Percentiles rank a stretch among this genome's conserved stretches.
These are phyloP conservation scores for Geotrichum europaeum DNA, from an alignment of 1,139 yeast genomes.

Conservation along the genomic window DNA sequence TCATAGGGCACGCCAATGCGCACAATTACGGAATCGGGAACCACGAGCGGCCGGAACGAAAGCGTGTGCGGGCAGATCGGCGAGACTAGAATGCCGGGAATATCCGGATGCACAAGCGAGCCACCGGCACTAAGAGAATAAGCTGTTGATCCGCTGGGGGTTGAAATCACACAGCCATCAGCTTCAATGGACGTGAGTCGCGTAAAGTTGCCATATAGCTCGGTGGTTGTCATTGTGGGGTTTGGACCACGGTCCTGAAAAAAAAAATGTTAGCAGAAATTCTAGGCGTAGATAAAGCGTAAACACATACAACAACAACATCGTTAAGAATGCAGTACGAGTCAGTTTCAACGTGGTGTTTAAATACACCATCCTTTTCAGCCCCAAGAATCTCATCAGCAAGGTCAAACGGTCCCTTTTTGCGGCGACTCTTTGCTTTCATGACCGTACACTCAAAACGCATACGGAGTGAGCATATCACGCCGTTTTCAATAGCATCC, in stretches of 20 bases:
- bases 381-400: conserved; percentile 33
- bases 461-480: conserved; percentile 65
- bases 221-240: conserved; percentile 71
- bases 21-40: conserved; percentile 65
- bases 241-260: conserved; percentile 68
- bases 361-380: conserved; percentile 24
- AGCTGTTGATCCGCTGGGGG: conserved; percentile 92
- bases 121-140: conserved; percentile 86
- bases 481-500: conserved; percentile 52
- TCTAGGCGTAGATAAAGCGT: not conserved
- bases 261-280: not conserved
- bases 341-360: conserved; percentile 34
- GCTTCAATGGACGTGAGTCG: conserved; percentile 79
- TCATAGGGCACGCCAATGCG: conserved; percentile 62
- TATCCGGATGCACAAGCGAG: conserved; percentile 78
- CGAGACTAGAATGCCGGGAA: conserved; percentile 71
- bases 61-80: conserved; percentile 85
- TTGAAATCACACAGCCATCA: conserved; percentile 76
- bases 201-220: conserved; percentile 69
- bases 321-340: conserved; percentile 71
- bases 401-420: conserved; percentile 22
- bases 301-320: conserved; percentile 47
- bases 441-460: conserved; percentile 74
- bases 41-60: conserved; percentile 72
- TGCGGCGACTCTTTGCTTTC: conserved; percentile 30